Evolutionary conservation across 306 rosid genomes (phyloP).

Genomic region (Hippophae rhamnoides): DNA sequence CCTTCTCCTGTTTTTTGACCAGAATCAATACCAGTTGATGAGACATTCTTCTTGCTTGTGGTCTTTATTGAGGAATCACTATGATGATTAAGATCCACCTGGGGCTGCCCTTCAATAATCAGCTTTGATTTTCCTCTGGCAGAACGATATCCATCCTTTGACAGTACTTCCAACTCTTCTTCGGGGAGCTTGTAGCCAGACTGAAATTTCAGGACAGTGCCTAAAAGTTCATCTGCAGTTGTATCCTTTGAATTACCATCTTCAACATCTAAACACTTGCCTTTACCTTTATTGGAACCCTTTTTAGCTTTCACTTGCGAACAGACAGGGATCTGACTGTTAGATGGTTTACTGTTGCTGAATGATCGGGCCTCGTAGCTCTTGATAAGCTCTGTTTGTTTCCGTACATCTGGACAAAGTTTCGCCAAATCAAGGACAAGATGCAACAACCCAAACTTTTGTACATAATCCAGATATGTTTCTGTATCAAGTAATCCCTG

Average conservation of each 20-base stretch:
- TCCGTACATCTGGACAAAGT: constrained; percentile 65
- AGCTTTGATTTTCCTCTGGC: constrained; percentile 45
- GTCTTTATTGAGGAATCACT: constrained; percentile 28
- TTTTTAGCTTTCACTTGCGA: constrained; percentile 28
- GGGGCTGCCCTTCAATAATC: constrained; percentile 19
- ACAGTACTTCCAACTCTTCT: constrained; percentile 51
- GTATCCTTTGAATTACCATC: constrained; percentile 32
- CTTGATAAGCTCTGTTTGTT: constrained; percentile 73
- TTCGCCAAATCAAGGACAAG: constrained; percentile 78
- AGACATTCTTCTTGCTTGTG: constrained; percentile 26
- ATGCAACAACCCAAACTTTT: constrained; percentile 74
- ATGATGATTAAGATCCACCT: constrained; percentile 22
- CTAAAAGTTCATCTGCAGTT: constrained; percentile 52
- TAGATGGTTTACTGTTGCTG: constrained; percentile 30
- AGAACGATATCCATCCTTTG: constrained; percentile 64
- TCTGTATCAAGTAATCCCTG: constrained; percentile 63
- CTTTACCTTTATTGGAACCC: constrained; percentile 65
- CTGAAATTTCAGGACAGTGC: constrained; percentile 60
- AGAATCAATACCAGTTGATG: constrained; percentile 32
- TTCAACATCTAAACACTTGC: constrained; percentile 36
- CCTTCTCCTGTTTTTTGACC: constrained; percentile 42
- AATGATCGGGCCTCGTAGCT: constrained; percentile 42
- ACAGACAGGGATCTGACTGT: constrained; percentile 24
- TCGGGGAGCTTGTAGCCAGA: constrained; percentile 44
- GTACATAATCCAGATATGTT: constrained; percentile 60